These are phyloP conservation scores for Chalciporus piperatus DNA, from an alignment of 768 basidiomycete species.

Conservation along the genomic window DNA sequence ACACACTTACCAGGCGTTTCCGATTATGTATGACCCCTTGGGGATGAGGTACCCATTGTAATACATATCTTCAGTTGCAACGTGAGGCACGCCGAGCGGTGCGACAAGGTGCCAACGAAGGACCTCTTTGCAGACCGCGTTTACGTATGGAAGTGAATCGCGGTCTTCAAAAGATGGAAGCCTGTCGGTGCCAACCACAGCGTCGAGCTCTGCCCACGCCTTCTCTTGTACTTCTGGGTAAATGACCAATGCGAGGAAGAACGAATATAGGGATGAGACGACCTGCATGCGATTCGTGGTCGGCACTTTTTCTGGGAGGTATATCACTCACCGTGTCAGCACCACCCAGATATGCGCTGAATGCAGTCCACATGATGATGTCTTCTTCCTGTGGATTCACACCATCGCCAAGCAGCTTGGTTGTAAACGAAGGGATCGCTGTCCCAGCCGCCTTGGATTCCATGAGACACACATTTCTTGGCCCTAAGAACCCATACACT, in stretches of 20 bases:
- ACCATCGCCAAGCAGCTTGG: slow-evolving; percentile 10
- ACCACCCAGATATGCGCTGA: slow-evolving; percentile 27
- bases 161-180: slow-evolving; percentile 21
- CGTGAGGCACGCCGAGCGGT: slow-evolving; percentile 21
- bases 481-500: background rate
- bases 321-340: slow-evolving; percentile 39
- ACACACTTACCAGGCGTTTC: slow-evolving; percentile 24
- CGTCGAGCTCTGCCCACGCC: slow-evolving; percentile 25
- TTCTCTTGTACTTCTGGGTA: slow-evolving; percentile 24
- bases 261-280: slow-evolving; percentile 15
- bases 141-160: slow-evolving; percentile 24
- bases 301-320: no score
- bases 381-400: slow-evolving; percentile 18
- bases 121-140: slow-evolving; percentile 25
- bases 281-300: slow-evolving; percentile 1
- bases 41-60: slow-evolving; percentile 17
- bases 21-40: slow-evolving; percentile 21
- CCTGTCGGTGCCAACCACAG: slow-evolving; percentile 18
- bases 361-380: slow-evolving; percentile 18
- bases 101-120: slow-evolving; percentile 21
- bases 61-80: slow-evolving; percentile 20
- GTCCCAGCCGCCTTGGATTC: slow-evolving; percentile 13
- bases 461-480: background rate
- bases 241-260: slow-evolving; percentile 26
- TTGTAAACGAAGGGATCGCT: slow-evolving; percentile 20